Percentiles rank a stretch among this genome's conserved stretches.
Evolutionary conservation across 2,329 filamentous ascomycete species (phyloP).

Genomic region (Phaeophleospora eucalypticola): DNA sequence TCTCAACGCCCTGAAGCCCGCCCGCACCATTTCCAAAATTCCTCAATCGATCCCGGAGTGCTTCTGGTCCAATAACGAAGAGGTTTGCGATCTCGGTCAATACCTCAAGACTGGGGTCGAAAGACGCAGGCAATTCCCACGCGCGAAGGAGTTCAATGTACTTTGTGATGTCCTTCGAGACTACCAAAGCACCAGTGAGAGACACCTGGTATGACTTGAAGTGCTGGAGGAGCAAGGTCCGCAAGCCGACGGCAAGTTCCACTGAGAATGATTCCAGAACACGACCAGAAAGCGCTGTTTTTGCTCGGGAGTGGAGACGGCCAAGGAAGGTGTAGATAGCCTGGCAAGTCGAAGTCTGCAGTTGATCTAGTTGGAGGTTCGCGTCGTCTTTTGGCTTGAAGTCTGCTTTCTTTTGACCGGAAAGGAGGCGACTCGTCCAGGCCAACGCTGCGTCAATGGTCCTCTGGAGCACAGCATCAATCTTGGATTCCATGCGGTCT

Average conservation of each 20-base stretch:
- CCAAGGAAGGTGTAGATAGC: conserved; percentile 73
- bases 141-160: conserved; percentile 82
- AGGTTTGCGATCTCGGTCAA: conserved; percentile 90
- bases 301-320: conserved; percentile 59
- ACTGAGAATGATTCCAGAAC: conserved; percentile 79
- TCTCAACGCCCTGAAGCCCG: conserved; percentile 39
- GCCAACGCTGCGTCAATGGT: conserved; percentile 69
- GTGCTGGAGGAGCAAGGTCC: conserved; percentile 79
- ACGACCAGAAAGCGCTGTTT: conserved; percentile 70
- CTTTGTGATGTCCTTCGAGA: conserved; percentile 91
- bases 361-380: conserved; percentile 59
- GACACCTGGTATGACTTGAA: conserved; percentile 93
- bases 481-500: conserved; percentile 77
- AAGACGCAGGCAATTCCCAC: conserved; percentile 65
- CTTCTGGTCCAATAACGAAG: conserved; percentile 77
- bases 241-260: conserved; percentile 76
- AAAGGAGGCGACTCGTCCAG: conserved; percentile 69
- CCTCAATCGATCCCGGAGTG: conserved; percentile 48
- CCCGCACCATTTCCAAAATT: conserved; percentile 37
- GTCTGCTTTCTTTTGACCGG: conserved; percentile 79
- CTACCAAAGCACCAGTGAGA: conserved; percentile 87
- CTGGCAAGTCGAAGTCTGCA: conserved; percentile 83
- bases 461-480: conserved; percentile 65
- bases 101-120: conserved; percentile 63
- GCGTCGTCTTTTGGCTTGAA: conserved; percentile 83